Percentiles rank a stretch among this genome's conserved stretches.
phyloP scores from a whole-genome alignment of 768 basidiomycete genomes.

The Mrakia frigida region DNA sequence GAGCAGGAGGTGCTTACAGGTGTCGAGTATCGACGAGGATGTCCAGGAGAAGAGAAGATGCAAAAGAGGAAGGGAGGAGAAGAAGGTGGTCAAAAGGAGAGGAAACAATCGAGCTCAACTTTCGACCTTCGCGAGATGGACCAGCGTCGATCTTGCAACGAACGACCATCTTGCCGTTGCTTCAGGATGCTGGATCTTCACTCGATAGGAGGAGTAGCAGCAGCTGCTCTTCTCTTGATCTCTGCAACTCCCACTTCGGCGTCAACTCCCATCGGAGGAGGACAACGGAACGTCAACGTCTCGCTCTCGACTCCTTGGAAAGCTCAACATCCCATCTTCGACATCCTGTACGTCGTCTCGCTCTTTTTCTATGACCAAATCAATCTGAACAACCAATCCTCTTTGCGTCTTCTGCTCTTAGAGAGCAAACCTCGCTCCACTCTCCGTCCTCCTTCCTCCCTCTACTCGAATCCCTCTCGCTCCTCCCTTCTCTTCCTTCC shows the following conservation, averaged over 20 bases:
- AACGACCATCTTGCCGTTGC: background rate
- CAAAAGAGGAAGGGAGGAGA: no score
- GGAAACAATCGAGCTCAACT: background rate
- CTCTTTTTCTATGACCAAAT: conserved; percentile 4
- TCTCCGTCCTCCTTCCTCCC: conserved; percentile 69
- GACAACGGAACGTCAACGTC: conserved; percentile 15
- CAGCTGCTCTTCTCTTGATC: background rate
- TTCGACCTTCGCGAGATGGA: background rate
- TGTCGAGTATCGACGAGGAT: no score
- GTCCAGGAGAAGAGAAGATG: no score
- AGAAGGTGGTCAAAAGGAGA: no score
- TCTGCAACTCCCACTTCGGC: background rate
- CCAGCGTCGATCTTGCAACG: background rate
- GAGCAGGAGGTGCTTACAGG: no score
- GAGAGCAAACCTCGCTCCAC: conserved; percentile 75
- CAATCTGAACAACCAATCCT: background rate
- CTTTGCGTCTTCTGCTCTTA: conserved; percentile 42
- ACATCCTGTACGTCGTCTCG: conserved; percentile 55
- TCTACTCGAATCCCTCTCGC: conserved; percentile 52
- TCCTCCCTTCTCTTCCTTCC: conserved; percentile 50
- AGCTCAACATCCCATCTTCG: conserved; percentile 59
- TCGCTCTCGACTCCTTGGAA: conserved; percentile 56
- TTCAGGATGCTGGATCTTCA: background rate
- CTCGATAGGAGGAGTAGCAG: background rate
- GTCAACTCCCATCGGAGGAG: background rate